Conservation (phyloP, 176 grass and related monocot genomes). For the Hordeum vulgare region DNA sequence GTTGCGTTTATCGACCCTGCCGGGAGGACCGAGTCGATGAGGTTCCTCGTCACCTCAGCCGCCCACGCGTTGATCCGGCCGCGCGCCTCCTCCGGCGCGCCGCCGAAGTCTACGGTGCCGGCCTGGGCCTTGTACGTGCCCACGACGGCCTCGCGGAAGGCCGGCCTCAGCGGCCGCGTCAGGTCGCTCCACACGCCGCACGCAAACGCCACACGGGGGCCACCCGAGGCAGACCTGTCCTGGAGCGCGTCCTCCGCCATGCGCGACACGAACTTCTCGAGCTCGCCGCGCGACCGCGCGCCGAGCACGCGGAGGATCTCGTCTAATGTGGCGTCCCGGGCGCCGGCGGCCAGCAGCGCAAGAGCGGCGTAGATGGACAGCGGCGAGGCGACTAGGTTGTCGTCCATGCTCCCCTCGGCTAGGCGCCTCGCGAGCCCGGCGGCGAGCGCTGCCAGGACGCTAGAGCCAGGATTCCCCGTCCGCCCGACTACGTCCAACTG, state of each 20-base stretch:
- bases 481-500: background rate
- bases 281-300: background rate
- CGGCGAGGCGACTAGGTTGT: conserved; percentile 27
- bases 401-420: background rate
- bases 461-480: background rate
- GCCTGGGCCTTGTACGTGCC: background rate
- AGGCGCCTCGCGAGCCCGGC: background rate
- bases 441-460: background rate
- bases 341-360: conserved; percentile 7
- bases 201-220: background rate
- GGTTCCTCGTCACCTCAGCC: background rate
- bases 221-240: background rate
- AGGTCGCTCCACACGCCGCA: conserved; percentile 22
- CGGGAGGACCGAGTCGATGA: background rate
- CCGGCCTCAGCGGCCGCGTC: background rate
- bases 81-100: background rate
- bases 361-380: conserved; percentile 21
- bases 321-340: background rate
- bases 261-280: background rate
- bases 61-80: conserved; percentile 4
- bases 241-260: background rate
- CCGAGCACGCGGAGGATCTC: background rate
- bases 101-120: conserved; percentile 1
- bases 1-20: background rate
- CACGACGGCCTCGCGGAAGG: background rate